Base-by-base conservation (phyloP, 345 rosid genomes). In the Populus euphratica region DNA sequence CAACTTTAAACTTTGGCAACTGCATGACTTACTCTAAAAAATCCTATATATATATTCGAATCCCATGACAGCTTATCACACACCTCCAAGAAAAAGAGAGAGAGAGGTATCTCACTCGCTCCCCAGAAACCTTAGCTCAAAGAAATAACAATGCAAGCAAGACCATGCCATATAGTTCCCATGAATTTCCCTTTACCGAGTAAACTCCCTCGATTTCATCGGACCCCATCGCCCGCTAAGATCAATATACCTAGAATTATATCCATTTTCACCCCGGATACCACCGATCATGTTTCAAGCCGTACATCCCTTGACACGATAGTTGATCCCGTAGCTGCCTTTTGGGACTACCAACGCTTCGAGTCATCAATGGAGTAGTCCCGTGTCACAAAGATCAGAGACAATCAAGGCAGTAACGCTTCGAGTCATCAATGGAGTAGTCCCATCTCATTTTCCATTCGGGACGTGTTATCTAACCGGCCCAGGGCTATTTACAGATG, bases 391-490 rank as follows among this genome's bases (percentile, higher is more conserved):
- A 29, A 91, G 97, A 2, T 77, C 89, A 0, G 94, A 93, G 79
- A 88, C 97, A 1, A 35, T 70, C 0, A 79, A 84, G 12, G 92
- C 95, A 7, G 78, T 89, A 49, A n/a, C 63, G 2, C 88, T 94
- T 5, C 81, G 43, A 18, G 75, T 83, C 39, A 77, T 91, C 7
- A 86, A 88, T 12, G 97, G 97, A 11, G 85, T 86, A 13, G 77
- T 94, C 70, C 97, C 95, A 1, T 1, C 82, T 11, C 88, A 91
- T 79, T 93, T 94, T 79, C 97, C 97, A 14, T 81, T 88, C 5
- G 97, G 98, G 35, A 94, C 95, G 1, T 94, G 93, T 78, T 94
- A 91, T 84, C 81, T 94, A 9, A 73, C 93, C 63, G 97, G 98
- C 17, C 98, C 97, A 5, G 97, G 98, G 10, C 80, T 94, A 10